Evolutionary conservation across 2,329 filamentous ascomycete species (phyloP), one percentile per base, ranked within the genome.

Genomic region (Diaporthe sp.): DNA sequence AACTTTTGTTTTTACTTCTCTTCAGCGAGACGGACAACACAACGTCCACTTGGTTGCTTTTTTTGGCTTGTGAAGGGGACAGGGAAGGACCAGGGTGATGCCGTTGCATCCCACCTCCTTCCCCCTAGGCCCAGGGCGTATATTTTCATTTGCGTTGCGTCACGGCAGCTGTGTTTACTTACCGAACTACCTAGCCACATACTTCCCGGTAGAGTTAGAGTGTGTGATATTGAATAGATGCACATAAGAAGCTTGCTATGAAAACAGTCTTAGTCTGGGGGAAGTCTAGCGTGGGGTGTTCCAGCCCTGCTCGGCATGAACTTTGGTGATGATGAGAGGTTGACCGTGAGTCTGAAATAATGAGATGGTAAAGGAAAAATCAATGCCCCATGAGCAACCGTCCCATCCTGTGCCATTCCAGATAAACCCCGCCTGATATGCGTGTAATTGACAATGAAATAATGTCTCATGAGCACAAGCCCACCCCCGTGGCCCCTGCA

Each of bases 231-330:
- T 15, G 64, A 68, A 54, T 54, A 68, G 47, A 68, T 68, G 47
- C 64, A 68, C 64, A 54, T 54, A 54, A 54, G 61, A 67, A 38
- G 22, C 19, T 68, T 40, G 64, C 47, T 68, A 54, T 40, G 47
- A 40, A 68, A 68, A 54, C 64, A 68, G 47, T 68, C 45, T 40
- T 54, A n/a, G 40, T 40, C 12, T 52, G 12, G 42, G 42, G 64
- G 45, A 54, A 67, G 45, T 67, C 64, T 68, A 68, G 47, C 64
- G 33, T 68, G 64, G n/a, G n/a, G n/a, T 19, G 47, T 40, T 68
- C 47, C 47, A 28, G 45, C 33, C 30, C 9, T 67, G 45, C 42
- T 25, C 10, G 28, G 42, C 42, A 35, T 50, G 61, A 19, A 50
- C 42, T n/a, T 35, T 33, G 42, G 25, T 52, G 45, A 67, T 33